Conservation (phyloP, 1,139 yeast genomes). For the Blastobotrys raffinosifermentans region DNA sequence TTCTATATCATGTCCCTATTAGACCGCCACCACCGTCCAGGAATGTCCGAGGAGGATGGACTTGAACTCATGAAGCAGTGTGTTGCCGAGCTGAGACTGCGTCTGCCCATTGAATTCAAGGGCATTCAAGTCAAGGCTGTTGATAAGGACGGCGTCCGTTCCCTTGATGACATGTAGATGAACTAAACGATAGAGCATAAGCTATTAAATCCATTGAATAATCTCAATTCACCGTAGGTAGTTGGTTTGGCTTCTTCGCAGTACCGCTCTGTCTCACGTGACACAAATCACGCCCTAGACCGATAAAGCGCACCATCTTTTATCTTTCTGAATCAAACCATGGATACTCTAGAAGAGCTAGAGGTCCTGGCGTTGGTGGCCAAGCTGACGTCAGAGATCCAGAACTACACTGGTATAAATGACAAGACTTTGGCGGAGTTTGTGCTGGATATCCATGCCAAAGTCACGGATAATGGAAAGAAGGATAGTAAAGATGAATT, state of each 20-base stretch:
- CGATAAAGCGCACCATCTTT: too few species aligned
- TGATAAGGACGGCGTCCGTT: slow-evolving; percentile 49
- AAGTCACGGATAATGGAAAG: slow-evolving; percentile 13
- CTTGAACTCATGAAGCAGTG: slow-evolving; percentile 66
- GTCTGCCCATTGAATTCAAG: slow-evolving; percentile 96
- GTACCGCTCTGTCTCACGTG: too few species aligned
- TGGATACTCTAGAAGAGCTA: slow-evolving; percentile 30
- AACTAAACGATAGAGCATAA: too few species aligned
- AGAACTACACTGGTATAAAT: slow-evolving; percentile 29
- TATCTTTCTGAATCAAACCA: slow-evolving; percentile 9
- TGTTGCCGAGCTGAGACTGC: slow-evolving; percentile 66
- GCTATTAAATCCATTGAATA: too few species aligned
- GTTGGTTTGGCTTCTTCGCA: too few species aligned
- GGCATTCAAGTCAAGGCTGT: slow-evolving; percentile 78
- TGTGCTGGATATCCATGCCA: slow-evolving; percentile 44
- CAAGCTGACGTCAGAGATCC: slow-evolving; percentile 31
- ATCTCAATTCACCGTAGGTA: too few species aligned
- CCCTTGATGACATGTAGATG: slow-evolving; percentile 35
- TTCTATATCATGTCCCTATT: slow-evolving; percentile 85
- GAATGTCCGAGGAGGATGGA: slow-evolving; percentile 75
- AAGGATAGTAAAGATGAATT: slow-evolving; percentile 35
- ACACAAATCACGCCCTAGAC: background rate
- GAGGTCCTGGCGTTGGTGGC: slow-evolving; percentile 33
- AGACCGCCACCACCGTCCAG: slow-evolving; percentile 84
- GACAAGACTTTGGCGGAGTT: slow-evolving; percentile 52